These are phyloP conservation scores for Poterioochromonas sp. DNA, from an alignment of 352 stramenopile genomes.

Conservation along the genomic window DNA sequence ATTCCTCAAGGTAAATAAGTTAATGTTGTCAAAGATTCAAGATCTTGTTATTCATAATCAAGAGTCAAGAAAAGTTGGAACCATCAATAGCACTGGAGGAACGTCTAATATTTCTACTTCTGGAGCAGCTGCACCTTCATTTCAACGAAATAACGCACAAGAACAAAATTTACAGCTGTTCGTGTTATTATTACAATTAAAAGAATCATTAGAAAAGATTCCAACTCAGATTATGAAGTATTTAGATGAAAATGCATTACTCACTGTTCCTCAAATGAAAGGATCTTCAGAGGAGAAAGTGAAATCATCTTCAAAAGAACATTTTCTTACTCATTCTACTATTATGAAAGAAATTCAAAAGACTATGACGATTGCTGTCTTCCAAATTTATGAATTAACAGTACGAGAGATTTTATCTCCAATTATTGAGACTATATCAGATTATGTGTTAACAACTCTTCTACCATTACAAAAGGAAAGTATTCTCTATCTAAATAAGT, in stretches of 20 bases:
- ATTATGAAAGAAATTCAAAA: neutral
- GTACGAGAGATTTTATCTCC: neutral
- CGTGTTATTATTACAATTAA: neutral
- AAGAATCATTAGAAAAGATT: slow-evolving; percentile 6
- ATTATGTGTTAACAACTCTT: neutral
- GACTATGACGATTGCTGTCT: neutral
- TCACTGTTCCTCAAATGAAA: neutral
- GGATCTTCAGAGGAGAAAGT: neutral
- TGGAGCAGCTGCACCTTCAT: neutral
- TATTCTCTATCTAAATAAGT: neutral
- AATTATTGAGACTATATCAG: neutral
- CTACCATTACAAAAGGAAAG: neutral
- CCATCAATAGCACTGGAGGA: neutral
- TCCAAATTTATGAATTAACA: slow-evolving; percentile 9
- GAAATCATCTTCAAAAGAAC: neutral
- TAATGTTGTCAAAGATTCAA: slow-evolving; percentile 19
- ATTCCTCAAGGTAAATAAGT: neutral
- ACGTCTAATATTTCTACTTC: neutral
- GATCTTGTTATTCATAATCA: neutral
- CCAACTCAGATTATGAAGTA: neutral
- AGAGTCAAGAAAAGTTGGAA: neutral
- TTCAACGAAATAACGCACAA: neutral
- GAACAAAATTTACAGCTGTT: slow-evolving; percentile 15
- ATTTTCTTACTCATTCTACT: neutral
- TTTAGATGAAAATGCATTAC: neutral